Evolutionary conservation across 2,329 filamentous ascomycete species (phyloP).

Genomic region (Calonectria hongkongensis): DNA sequence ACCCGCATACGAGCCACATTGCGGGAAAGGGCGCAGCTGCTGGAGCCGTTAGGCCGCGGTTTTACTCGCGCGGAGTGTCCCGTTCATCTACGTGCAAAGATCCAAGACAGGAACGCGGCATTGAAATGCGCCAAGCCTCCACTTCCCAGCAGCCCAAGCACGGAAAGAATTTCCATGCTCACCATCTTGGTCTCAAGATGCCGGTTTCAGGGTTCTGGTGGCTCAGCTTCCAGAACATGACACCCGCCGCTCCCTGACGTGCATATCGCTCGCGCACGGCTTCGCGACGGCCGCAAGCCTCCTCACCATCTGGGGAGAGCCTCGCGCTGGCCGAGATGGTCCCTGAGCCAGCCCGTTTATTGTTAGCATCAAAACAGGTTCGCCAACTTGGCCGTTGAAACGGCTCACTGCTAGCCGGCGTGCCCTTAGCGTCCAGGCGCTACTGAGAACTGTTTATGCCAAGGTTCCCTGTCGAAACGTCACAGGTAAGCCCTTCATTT

Average conservation of each 20-base stretch:
- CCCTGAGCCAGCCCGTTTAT: neutral
- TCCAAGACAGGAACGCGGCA: neutral
- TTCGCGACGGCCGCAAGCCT: neutral
- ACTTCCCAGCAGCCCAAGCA: neutral
- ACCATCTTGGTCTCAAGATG: neutral
- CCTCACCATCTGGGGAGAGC: too few relatives aligned
- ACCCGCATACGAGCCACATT: neutral
- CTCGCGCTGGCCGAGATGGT: neutral
- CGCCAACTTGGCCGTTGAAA: neutral
- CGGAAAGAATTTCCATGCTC: neutral
- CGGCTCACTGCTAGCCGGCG: neutral
- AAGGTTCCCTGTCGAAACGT: neutral
- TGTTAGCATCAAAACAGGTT: neutral
- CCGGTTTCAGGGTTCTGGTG: neutral
- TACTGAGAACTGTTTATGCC: neutral
- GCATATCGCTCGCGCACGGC: neutral
- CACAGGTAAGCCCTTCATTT: slow-evolving; percentile 62
- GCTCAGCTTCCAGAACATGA: slow-evolving; percentile 8
- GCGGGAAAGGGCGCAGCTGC: neutral
- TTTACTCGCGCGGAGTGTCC: neutral
- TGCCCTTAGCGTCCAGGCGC: neutral
- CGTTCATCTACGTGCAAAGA: neutral
- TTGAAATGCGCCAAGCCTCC: neutral
- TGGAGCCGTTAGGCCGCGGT: neutral
- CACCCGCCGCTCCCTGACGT: neutral